These are phyloP conservation scores for Boletus reticulatus DNA, from an alignment of 768 basidiomycete species.

Conservation along the genomic window DNA sequence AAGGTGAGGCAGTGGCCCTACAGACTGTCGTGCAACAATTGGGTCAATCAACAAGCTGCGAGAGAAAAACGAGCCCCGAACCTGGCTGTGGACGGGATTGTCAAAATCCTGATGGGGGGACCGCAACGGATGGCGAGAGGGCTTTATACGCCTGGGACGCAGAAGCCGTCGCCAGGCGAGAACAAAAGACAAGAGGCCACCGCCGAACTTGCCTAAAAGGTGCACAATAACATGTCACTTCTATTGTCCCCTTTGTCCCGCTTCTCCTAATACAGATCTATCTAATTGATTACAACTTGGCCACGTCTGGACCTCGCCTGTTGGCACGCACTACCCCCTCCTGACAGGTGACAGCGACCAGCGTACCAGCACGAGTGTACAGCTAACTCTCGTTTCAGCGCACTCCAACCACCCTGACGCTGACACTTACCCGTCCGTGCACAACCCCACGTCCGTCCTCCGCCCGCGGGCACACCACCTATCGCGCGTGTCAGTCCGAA, in stretches of 20 bases:
- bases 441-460: slow-evolving; percentile 68
- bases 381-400: slow-evolving; percentile 41
- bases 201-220: slow-evolving; percentile 12
- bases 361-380: slow-evolving; percentile 60
- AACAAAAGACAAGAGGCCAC: slow-evolving; percentile 29
- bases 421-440: slow-evolving; percentile 61
- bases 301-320: slow-evolving; percentile 40
- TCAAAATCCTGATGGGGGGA: slow-evolving; percentile 34
- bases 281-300: slow-evolving; percentile 19
- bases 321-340: slow-evolving; percentile 74
- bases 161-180: slow-evolving; percentile 30
- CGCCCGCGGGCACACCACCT: slow-evolving; percentile 65
- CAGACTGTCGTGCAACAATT: slow-evolving; percentile 22
- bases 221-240: slow-evolving; percentile 27
- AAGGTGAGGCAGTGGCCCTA: slow-evolving; percentile 18
- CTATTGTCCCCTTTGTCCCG: slow-evolving; percentile 21
- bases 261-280: slow-evolving; percentile 7
- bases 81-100: slow-evolving; percentile 36
- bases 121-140: background rate
- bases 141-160: slow-evolving; percentile 26
- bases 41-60: slow-evolving; percentile 7
- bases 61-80: slow-evolving; percentile 5
- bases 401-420: background rate
- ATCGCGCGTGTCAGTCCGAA: background rate
- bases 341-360: slow-evolving; percentile 77